These are phyloP conservation scores for Fusarium robinianum DNA, from an alignment of 2,329 filamentous ascomycete genomes.

Conservation along the genomic window DNA sequence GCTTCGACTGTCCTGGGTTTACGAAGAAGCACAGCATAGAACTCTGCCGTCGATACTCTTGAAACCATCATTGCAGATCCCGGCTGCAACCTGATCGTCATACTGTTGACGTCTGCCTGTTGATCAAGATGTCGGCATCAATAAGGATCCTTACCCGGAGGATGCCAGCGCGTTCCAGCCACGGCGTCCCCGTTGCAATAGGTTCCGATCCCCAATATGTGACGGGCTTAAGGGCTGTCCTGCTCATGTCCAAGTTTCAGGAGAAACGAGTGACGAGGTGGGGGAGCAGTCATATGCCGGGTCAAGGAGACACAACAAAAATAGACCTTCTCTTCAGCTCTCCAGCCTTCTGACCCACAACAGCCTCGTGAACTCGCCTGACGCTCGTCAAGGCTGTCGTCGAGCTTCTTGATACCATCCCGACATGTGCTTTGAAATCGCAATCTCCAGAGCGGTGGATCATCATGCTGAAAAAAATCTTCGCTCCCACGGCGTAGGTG, in stretches of 20 bases:
- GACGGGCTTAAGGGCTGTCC: constrained; percentile 3
- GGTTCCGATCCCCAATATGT: constrained; percentile 14
- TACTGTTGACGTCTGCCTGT: constrained; percentile 22
- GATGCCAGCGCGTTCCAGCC: constrained; percentile 13
- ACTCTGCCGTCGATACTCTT: constrained; percentile 17
- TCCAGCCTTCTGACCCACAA: constrained; percentile 20
- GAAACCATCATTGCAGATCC: constrained; percentile 24
- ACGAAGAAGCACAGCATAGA: constrained; percentile 13
- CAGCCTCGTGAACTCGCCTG: constrained; percentile 30
- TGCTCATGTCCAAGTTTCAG: constrained; percentile 22
- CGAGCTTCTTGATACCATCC: constrained; percentile 16
- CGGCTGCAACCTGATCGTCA: constrained; percentile 29
- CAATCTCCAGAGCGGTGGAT: constrained; percentile 34
- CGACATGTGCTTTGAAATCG: constrained; percentile 25
- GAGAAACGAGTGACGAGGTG: constrained; percentile 21
- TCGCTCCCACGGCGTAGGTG: constrained; percentile 22
- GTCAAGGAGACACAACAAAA: constrained; percentile 14
- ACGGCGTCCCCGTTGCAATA: constrained; percentile 6
- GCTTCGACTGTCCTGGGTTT: constrained; percentile 12
- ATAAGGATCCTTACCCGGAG: constrained; percentile 6
- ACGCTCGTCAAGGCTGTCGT: constrained; percentile 18
- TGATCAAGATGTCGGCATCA: constrained; percentile 20
- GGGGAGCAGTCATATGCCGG: constrained; percentile 13
- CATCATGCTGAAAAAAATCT: constrained; percentile 33
- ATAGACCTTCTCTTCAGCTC: constrained; percentile 19